These are phyloP conservation scores for Mucor mucedo DNA, from an alignment of 371 early-diverging fungal species.

Conservation along the genomic window DNA sequence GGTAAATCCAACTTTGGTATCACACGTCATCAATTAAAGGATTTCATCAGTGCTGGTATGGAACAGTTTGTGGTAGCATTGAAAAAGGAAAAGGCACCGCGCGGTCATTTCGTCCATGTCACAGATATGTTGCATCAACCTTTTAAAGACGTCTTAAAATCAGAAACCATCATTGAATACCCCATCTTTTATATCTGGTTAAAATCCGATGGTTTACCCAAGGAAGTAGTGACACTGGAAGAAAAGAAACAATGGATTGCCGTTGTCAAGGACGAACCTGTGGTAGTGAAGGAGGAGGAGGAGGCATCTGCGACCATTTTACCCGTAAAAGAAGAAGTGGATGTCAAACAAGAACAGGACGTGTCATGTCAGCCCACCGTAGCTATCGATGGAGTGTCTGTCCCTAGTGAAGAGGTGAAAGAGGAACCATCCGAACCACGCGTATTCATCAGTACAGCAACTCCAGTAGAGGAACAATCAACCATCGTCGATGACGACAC, in stretches of 20 bases:
- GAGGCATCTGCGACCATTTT: not conserved
- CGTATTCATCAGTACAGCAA: too few species aligned
- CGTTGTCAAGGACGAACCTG: not conserved
- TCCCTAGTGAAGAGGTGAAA: too few species aligned
- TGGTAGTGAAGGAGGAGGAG: not conserved
- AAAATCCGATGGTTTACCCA: slow-evolving; percentile 25
- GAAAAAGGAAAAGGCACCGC: slow-evolving; percentile 42
- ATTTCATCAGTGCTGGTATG: slow-evolving; percentile 39
- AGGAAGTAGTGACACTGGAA: slow-evolving; percentile 27
- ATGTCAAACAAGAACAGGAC: too few species aligned
- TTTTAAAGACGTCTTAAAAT: slow-evolving; percentile 31
- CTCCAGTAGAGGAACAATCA: too few species aligned
- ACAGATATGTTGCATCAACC: slow-evolving; percentile 31
- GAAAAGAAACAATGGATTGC: slow-evolving; percentile 27
- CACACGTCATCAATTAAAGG: slow-evolving; percentile 38
- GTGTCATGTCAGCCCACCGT: too few species aligned
- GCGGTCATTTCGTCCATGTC: slow-evolving; percentile 34
- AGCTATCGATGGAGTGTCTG: too few species aligned
- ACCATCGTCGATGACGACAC: too few species aligned
- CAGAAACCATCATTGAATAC: slow-evolving; percentile 46
- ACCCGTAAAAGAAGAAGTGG: too few species aligned
- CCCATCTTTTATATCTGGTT: slow-evolving; percentile 51
- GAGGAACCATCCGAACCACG: too few species aligned
- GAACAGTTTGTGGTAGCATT: slow-evolving; percentile 39
- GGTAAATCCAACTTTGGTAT: slow-evolving; percentile 33